Percentiles rank a stretch among this genome's conserved stretches.
These are phyloP conservation scores for Xerocomellus chrysenteron DNA, from an alignment of 768 basidiomycete species.

Conservation along the genomic window DNA sequence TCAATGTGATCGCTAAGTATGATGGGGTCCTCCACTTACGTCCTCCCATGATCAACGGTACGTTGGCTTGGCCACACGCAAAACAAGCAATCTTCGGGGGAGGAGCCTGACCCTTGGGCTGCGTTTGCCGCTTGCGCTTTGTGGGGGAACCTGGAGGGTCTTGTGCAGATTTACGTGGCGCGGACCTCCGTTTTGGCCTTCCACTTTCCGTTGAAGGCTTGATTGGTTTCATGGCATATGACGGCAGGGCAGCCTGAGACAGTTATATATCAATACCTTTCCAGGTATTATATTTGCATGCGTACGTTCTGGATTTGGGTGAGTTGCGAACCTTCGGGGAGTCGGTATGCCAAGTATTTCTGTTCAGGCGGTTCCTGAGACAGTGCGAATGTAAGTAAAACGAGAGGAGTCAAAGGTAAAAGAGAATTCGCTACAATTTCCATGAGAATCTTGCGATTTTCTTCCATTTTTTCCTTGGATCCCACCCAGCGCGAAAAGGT, in stretches of 20 bases:
- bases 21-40: conserved; percentile 44
- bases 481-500: conserved; percentile 62
- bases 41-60: conserved; percentile 74
- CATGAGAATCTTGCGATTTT: conserved; percentile 45
- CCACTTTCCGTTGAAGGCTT: conserved; percentile 47
- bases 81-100: conserved; percentile 54
- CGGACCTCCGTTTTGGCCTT: conserved; percentile 36
- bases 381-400: conserved; percentile 1
- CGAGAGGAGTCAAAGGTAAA: neutral
- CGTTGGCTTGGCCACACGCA: conserved; percentile 63
- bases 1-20: neutral
- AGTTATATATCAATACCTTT: neutral
- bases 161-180: conserved; percentile 32
- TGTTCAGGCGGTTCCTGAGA: conserved; percentile 43
- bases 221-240: conserved; percentile 56
- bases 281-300: neutral
- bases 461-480: conserved; percentile 48
- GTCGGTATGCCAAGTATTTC: conserved; percentile 54
- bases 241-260: conserved; percentile 43
- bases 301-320: conserved; percentile 60
- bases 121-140: conserved; percentile 44
- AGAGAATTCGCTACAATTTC: conserved; percentile 40
- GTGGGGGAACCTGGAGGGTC: conserved; percentile 19
- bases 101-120: conserved; percentile 32
- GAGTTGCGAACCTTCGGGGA: conserved; percentile 55